These are phyloP conservation scores for Paramecium caudatum DNA, from an alignment of 73 alveolate species.

Conservation along the genomic window DNA sequence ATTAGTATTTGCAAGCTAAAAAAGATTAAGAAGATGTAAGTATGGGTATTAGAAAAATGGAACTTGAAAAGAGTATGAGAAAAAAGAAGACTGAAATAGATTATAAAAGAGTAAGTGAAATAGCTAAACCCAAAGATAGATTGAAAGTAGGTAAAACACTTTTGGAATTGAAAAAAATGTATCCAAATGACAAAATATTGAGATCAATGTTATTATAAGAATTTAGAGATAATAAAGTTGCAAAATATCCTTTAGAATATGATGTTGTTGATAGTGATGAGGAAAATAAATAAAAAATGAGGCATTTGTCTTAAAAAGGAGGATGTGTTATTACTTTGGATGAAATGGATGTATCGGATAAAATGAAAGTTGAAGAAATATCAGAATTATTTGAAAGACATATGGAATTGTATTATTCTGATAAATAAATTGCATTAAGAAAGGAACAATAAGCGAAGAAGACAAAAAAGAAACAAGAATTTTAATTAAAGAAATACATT, in stretches of 20 bases:
- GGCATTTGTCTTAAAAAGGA: conserved; percentile 79
- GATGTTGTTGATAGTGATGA: conserved; percentile 94
- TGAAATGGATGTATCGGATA: conserved; percentile 74
- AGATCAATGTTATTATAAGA: conserved; percentile 94
- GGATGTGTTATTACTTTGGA: conserved; percentile 74
- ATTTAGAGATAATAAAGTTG: conserved; percentile 91
- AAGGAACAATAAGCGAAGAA: conserved; percentile 74
- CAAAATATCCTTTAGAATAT: conserved; percentile 96
- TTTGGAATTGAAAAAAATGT: conserved; percentile 84
- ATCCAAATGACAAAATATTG: conserved; percentile 94
- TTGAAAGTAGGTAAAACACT: conserved; percentile 89
- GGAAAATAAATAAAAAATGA: conserved; percentile 84
- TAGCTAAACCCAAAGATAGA: conserved; percentile 95
- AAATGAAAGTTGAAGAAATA: conserved; percentile 74
- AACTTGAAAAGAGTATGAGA: conserved; percentile 45
- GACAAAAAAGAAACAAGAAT: conserved; percentile 68
- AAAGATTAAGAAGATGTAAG: conserved; percentile 15
- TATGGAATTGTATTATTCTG: conserved; percentile 74
- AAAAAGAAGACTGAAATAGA: conserved; percentile 44
- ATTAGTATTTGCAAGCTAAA: conserved; percentile 19
- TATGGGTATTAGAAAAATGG: conserved; percentile 45
- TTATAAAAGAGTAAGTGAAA: conserved; percentile 72
- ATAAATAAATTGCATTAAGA: conserved; percentile 65
- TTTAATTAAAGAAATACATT: conserved; percentile 75
- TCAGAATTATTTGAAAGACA: conserved; percentile 80